Conservation (phyloP, 768 basidiomycete genomes). For the Xanthoconium stramineum region DNA sequence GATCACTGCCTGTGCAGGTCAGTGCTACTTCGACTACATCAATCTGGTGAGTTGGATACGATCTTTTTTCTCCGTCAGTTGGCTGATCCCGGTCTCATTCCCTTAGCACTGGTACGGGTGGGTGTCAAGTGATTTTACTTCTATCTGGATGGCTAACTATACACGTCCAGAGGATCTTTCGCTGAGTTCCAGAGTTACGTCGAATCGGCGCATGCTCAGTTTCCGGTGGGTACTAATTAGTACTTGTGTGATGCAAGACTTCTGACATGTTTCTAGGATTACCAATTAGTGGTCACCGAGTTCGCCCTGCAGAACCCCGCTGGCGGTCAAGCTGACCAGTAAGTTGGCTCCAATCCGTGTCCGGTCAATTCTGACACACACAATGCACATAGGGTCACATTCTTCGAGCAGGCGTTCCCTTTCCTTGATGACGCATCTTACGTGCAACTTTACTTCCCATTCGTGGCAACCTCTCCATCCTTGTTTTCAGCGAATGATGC, state of each 20-base stretch:
- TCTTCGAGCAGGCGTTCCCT: constrained; percentile 33
- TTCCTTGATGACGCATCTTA: constrained; percentile 33
- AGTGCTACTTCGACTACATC: constrained; percentile 35
- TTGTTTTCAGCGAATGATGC: constrained; percentile 21
- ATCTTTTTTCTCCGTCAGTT: not conserved
- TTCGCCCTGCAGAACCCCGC: constrained; percentile 33
- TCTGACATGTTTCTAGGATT: constrained; percentile 14
- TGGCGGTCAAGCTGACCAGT: constrained; percentile 33
- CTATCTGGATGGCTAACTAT: not conserved
- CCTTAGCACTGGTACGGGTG: constrained; percentile 31
- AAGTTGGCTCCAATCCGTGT: constrained; percentile 2
- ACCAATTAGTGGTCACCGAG: constrained; percentile 30
- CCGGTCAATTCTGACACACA: not conserved
- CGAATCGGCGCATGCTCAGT: constrained; percentile 25
- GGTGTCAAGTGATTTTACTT: not conserved
- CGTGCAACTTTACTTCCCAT: constrained; percentile 36
- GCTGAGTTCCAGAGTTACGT: constrained; percentile 29
- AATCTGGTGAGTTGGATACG: constrained; percentile 27
- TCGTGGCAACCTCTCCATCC: constrained; percentile 32
- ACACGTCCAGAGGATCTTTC: constrained; percentile 21
- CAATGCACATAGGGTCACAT: constrained; percentile 23
- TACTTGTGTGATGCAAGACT: not conserved
- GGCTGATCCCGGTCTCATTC: not conserved
- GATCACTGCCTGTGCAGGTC: constrained; percentile 33
- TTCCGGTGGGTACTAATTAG: constrained; percentile 21